These are phyloP conservation scores for Candida freyschussii DNA, from an alignment of 1,139 yeast genomes.

Conservation along the genomic window DNA sequence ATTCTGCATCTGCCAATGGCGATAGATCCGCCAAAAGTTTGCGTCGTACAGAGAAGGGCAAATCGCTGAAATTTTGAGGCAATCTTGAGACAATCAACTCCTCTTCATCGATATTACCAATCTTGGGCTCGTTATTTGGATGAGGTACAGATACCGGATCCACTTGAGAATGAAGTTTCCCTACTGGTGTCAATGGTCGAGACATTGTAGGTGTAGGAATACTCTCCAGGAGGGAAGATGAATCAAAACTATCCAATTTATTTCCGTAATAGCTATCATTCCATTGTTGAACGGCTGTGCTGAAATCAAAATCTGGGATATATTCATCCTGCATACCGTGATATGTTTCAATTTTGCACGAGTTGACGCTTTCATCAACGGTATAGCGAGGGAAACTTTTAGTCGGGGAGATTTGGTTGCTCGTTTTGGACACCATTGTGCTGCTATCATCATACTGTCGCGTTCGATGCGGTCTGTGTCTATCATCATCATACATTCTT, in stretches of 20 bases:
- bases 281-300: conserved; percentile 30
- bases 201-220: conserved; percentile 9
- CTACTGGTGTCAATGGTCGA: conserved; percentile 17
- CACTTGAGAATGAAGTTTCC: conserved; percentile 21
- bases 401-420: conserved; percentile 1
- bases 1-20: conserved; percentile 45
- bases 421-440: conserved; percentile 1
- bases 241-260: conserved; percentile 6
- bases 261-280: conserved; percentile 11
- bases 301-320: conserved; percentile 58
- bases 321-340: conserved; percentile 66
- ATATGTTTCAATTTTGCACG: no score
- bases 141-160: conserved; percentile 24
- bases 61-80: conserved; percentile 56
- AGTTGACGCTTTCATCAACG: no score
- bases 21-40: conserved; percentile 51
- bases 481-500: conserved; percentile 45
- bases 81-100: conserved; percentile 30
- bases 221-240: conserved; percentile 12
- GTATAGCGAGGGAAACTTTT: conserved; percentile 1
- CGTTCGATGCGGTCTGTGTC: conserved; percentile 32
- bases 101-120: conserved; percentile 17
- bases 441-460: conserved; percentile 4
- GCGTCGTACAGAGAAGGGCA: conserved; percentile 68
- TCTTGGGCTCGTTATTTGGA: conserved; percentile 3